Evolutionary conservation across 257 asterid species (phyloP).

Genomic region (Handroanthus guayacan): DNA sequence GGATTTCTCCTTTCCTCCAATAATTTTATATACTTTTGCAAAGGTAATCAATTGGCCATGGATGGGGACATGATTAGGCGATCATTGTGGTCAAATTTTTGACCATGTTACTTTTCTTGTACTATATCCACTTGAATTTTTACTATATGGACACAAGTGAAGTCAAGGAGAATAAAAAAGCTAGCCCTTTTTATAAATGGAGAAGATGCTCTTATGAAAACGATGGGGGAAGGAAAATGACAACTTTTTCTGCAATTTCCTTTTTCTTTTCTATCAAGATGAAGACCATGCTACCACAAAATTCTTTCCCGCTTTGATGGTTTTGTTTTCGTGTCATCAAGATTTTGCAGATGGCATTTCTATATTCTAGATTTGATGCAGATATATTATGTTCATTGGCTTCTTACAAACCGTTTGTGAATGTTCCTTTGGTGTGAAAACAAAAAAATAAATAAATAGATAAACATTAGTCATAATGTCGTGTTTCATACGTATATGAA

Average conservation of each 20-base stretch:
- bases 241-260: not conserved
- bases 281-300: too few species aligned
- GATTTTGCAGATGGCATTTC: not conserved
- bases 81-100: conserved; percentile 45
- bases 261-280: not conserved
- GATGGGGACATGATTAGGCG: conserved; percentile 21
- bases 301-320: not conserved
- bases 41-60: conserved; percentile 30
- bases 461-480: too few species aligned
- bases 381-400: not conserved
- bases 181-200: conserved; percentile 31
- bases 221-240: conserved; percentile 19
- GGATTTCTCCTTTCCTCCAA: conserved; percentile 14
- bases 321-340: not conserved
- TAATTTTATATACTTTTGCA: conserved; percentile 11
- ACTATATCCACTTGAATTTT: conserved; percentile 20
- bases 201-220: conserved; percentile 45
- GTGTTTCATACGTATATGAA: too few species aligned
- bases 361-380: not conserved
- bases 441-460: too few species aligned
- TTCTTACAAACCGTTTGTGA: not conserved
- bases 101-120: conserved; percentile 28
- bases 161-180: conserved; percentile 44
- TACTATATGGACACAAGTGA: conserved; percentile 24
- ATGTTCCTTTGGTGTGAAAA: too few species aligned